Evolutionary conservation across 345 rosid genomes (phyloP).

Genomic region (Syzygium oleosum): DNA sequence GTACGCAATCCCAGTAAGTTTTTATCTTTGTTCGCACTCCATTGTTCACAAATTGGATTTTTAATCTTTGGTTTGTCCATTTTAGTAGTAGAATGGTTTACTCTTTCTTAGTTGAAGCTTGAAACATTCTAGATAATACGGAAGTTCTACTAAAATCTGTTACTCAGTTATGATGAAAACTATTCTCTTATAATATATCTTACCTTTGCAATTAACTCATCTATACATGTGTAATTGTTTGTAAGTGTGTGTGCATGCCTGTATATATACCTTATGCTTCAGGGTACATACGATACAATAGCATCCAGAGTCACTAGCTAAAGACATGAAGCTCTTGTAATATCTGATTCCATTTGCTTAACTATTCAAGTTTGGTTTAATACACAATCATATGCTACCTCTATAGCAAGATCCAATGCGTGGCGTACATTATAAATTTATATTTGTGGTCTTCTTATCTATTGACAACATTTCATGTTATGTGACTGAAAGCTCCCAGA

Average conservation of each 20-base stretch:
- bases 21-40: not conserved
- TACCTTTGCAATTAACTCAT: not conserved
- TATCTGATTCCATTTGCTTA: not conserved
- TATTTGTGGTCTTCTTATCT: not conserved
- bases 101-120: not conserved
- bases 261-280: not conserved
- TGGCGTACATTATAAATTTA: not conserved
- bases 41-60: not conserved
- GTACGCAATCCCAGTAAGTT: slow-evolving; percentile 13
- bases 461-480: not conserved
- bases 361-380: not conserved
- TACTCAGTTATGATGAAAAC: not conserved
- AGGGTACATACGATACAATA: fast-evolving
- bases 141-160: not conserved
- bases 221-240: not conserved
- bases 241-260: not conserved
- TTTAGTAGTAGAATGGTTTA: not conserved
- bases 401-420: not conserved
- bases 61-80: not conserved
- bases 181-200: not conserved
- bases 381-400: not conserved
- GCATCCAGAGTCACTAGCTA: not conserved
- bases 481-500: not conserved
- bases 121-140: not conserved
- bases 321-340: not conserved